Evolutionary conservation across 805 yeast species (phyloP).

Genomic region (Myxozyma melibiosi): DNA sequence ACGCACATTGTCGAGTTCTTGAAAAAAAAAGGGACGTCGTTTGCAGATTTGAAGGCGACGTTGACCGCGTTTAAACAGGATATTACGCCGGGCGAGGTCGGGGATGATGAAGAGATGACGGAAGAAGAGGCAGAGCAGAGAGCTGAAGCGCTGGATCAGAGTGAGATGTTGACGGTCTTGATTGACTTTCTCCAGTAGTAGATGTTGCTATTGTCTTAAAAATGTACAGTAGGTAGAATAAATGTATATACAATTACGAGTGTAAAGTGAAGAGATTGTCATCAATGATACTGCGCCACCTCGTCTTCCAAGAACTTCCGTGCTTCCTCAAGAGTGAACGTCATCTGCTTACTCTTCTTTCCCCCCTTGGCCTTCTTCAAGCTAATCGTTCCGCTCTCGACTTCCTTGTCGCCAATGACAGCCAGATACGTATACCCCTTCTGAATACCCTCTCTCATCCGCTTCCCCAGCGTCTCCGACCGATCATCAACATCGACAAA

Average conservation of each 20-base stretch:
- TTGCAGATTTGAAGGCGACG: constrained; percentile 20
- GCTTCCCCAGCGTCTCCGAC: constrained; percentile 73
- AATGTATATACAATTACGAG: neutral
- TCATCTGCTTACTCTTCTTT: constrained; percentile 45
- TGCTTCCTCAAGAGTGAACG: constrained; percentile 15
- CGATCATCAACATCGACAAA: constrained; percentile 76
- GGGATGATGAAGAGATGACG: constrained; percentile 8
- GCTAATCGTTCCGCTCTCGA: constrained; percentile 59
- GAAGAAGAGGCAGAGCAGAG: constrained; percentile 24
- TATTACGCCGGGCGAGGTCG: constrained; percentile 27
- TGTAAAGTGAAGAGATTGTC: no score
- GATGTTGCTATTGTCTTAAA: neutral
- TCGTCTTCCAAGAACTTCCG: constrained; percentile 7
- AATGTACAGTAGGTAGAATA: neutral
- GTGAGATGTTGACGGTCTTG: constrained; percentile 29
- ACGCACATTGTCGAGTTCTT: neutral
- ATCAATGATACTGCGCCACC: constrained; percentile 9
- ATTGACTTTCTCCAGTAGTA: constrained; percentile 19
- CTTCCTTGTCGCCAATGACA: constrained; percentile 87
- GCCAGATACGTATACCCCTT: constrained; percentile 78
- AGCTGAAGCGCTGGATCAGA: constrained; percentile 25
- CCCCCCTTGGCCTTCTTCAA: constrained; percentile 61
- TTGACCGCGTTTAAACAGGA: constrained; percentile 16
- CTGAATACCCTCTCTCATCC: constrained; percentile 75
- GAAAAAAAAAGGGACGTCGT: neutral